Evolutionary conservation across 352 stramenopile genomes (phyloP).

Genomic region (Phytophthora tubulina): DNA sequence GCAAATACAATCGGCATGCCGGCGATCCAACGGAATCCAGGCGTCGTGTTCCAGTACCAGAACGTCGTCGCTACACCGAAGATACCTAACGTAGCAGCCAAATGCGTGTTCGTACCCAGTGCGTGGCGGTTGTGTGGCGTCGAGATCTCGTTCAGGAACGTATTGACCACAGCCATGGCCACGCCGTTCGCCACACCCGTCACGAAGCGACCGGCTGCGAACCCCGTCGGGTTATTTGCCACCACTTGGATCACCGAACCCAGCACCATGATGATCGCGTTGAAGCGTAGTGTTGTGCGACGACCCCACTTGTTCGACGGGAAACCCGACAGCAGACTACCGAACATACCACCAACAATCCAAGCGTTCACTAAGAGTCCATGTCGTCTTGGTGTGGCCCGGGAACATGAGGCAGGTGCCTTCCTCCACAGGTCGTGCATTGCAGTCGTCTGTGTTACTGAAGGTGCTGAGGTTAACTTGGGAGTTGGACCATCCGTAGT

Average conservation of each 20-base stretch:
- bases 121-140: slow-evolving; percentile 50
- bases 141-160: slow-evolving; percentile 61
- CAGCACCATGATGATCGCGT: slow-evolving; percentile 47
- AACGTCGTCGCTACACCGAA: slow-evolving; percentile 58
- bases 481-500: slow-evolving; percentile 68
- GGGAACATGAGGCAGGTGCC: slow-evolving; percentile 74
- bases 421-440: slow-evolving; percentile 42
- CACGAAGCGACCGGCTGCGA: slow-evolving; percentile 49
- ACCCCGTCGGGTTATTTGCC: slow-evolving; percentile 36
- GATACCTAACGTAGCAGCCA: slow-evolving; percentile 54
- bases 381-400: slow-evolving; percentile 55
- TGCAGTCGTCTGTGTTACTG: slow-evolving; percentile 54
- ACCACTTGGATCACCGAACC: slow-evolving; percentile 45
- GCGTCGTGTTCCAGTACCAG: slow-evolving; percentile 54
- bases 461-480: slow-evolving; percentile 69
- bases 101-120: slow-evolving; percentile 51
- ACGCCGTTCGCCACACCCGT: slow-evolving; percentile 54
- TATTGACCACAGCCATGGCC: slow-evolving; percentile 47
- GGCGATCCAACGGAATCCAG: slow-evolving; percentile 64
- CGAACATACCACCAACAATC: slow-evolving; percentile 70
- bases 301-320: slow-evolving; percentile 58
- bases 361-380: slow-evolving; percentile 65
- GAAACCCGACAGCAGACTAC: slow-evolving; percentile 48
- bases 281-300: slow-evolving; percentile 44
- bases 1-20: slow-evolving; percentile 49